Percentiles rank a stretch among this genome's conserved stretches.
These are phyloP conservation scores for Torulaspora quercuum DNA, from an alignment of 805 yeast genomes.

Conservation along the genomic window DNA sequence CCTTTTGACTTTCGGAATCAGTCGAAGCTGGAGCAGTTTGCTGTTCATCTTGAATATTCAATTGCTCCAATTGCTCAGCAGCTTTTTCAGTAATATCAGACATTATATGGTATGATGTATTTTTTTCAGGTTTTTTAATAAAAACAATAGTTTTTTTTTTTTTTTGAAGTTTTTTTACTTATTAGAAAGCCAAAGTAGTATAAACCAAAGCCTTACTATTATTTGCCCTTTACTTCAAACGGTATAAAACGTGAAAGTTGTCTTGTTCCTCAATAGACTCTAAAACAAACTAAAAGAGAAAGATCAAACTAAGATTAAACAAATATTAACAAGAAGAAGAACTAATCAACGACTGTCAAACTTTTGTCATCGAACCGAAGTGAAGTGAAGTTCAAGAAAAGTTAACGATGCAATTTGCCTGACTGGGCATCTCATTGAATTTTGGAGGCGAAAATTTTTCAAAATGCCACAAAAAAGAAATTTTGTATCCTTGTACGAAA, in stretches of 20 bases:
- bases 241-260: conserved; percentile 19
- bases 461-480: conserved; percentile 10
- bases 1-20: conserved; percentile 32
- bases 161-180: conserved; percentile 20
- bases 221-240: conserved; percentile 21
- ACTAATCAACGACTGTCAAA: too few species aligned
- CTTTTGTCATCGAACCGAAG: too few species aligned
- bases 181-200: conserved; percentile 23
- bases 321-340: conserved; percentile 1
- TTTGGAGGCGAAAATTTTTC: conserved; percentile 10
- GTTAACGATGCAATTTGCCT: conserved; percentile 5
- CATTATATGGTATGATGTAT: conserved; percentile 27
- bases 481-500: neutral
- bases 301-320: conserved; percentile 2
- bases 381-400: conserved; percentile 1
- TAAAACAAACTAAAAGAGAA: neutral
- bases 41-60: conserved; percentile 35
- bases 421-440: conserved; percentile 10
- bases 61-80: conserved; percentile 37
- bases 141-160: conserved; percentile 24
- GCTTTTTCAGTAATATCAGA: conserved; percentile 40
- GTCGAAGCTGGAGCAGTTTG: conserved; percentile 35
- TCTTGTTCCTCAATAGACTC: conserved; percentile 15
- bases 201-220: conserved; percentile 17
- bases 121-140: conserved; percentile 21